Conservation (phyloP, 2,329 filamentous ascomycete species). For the Pseudocercospora crystallina region DNA sequence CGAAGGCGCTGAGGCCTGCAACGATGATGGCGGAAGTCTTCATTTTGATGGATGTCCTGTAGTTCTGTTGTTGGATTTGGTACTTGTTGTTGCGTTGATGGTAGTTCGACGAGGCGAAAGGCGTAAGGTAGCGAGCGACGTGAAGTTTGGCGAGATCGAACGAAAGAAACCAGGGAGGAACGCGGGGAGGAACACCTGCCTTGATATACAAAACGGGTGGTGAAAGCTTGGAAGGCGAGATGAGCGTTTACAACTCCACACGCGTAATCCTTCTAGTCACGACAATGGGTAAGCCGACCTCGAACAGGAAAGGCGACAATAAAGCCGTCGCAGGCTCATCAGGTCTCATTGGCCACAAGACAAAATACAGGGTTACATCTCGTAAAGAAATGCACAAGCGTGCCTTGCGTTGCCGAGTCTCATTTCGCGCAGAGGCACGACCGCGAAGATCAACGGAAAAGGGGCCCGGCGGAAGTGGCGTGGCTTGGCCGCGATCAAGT, state of each 20-base stretch:
- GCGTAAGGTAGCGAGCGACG: constrained; percentile 1
- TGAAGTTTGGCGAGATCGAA: not conserved
- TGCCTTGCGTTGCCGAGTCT: constrained; percentile 12
- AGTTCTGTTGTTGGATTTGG: not conserved
- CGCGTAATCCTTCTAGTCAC: too few species aligned
- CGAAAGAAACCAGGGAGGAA: not conserved
- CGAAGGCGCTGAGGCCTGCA: constrained; percentile 24
- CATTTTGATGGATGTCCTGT: constrained; percentile 18
- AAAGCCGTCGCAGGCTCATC: not conserved
- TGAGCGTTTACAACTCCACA: too few species aligned
- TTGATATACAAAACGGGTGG: not conserved
- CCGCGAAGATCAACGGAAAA: too few species aligned
- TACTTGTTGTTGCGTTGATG: too few species aligned
- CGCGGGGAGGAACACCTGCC: not conserved
- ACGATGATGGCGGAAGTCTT: constrained; percentile 24
- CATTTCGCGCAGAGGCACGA: constrained; percentile 7
- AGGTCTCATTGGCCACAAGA: constrained; percentile 4
- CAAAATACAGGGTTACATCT: not conserved
- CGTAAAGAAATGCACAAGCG: constrained; percentile 10
- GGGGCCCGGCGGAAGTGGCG: too few species aligned
- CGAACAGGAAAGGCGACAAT: constrained; percentile 3
- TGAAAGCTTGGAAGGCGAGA: too few species aligned
- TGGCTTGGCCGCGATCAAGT: too few species aligned
- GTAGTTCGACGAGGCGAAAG: too few species aligned
- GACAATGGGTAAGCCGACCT: constrained; percentile 3